Base-by-base conservation (phyloP, 2,329 filamentous ascomycete species). In the Apiospora arundinis region DNA sequence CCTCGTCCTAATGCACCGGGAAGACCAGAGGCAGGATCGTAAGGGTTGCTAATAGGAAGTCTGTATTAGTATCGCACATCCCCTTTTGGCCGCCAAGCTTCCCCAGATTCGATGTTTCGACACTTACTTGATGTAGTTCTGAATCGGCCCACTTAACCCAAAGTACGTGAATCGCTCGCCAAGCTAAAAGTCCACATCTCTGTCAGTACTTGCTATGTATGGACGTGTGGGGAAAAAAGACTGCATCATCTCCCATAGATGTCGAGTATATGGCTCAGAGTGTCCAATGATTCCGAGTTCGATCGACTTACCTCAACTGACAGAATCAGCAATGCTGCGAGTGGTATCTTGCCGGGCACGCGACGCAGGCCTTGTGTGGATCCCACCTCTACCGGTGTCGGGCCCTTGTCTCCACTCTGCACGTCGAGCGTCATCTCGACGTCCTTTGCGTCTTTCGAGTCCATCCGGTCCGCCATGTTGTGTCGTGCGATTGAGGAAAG, bases 101-200 rank as follows among this genome's bases (percentile, higher is more conserved):
- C 60, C n/a, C 32, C 14, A 18, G 25, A 68, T 14, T 18, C 32
- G n/a, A 23, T n/a, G n/a, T 49, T 0, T 86, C 88, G 7, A 87
- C 18, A 4, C 63, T 25, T 40, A 74, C 72, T 82, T 80, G 74
- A 89, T 83, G 77, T 89, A 90, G 78, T 89, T 89, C 74, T 89
- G 87, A 78, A 89, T 88, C 48, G 87, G 77, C 70, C 87, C 87
- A 67, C 83, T 83, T 71, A 86, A 89, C 46, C 90, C 90, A 76
- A 91, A 92, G 82, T 90, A 92, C 4, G 88, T 87, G 76, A 91
- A 91, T 23, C 89, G 85, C 79, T 92, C 90, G 80, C 88, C 91
- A 65, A 92, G 78, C 80, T 66, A 40, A 5, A 9, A 21, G 32
- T 56, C 2, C 4, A 32, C 25, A 21, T 40, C n/a, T 9, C 16